Evolutionary conservation across 768 basidiomycete species (phyloP), one percentile per base, ranked within the genome.

Genomic region (Panellus pusillus): DNA sequence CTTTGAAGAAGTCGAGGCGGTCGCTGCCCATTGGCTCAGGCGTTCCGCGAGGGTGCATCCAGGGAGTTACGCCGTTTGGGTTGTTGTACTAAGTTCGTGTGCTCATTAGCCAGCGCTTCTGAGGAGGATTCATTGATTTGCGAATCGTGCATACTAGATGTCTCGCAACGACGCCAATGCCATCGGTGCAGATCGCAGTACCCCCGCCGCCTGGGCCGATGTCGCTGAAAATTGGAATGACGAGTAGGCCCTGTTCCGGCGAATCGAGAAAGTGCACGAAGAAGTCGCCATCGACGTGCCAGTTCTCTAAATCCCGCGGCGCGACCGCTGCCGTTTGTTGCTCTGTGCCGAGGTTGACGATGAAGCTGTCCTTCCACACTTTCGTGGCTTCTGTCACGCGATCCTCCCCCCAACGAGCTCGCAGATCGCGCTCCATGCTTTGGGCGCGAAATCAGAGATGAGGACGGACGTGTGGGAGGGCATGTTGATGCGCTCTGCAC

Each of bases 211-310:
- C 64, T 7, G 76, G 75, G 39, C 66, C 58, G 65, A 87, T 83
- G 47, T 83, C 76, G 27, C 80, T 77, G 65, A 77, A 86, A 44
- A 86, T 72, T 2, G 83, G 83, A 50, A 84, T 83, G 18, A 83
- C 81, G 48, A 84, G 74, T 28, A 85, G 70, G 6, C 76, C 84
- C 68, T 85, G 84, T 64, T 86, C 83, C 4, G 80, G 82, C 18
- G 83, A 85, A 63, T 85, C 84, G 47, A 87, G 76, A 63, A 76
- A 87, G 65, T 82, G 81, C 24, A 76, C 74, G 65, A 82, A 83
- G 62, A 81, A 82, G 59, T 82, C 80, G 15, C 80, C 82, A 60
- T 82, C 80, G 40, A 82, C 79, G 64, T 86, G 84, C 83, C 84
- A 87, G 57, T 84, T 83, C 50, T 77, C 75, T 50, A 87, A 67